A percentile compares a stretch with the other conserved stretches of the same genome.
phyloP scores from a whole-genome alignment of 1,139 yeast genomes.

The Petasospora fabianii region DNA sequence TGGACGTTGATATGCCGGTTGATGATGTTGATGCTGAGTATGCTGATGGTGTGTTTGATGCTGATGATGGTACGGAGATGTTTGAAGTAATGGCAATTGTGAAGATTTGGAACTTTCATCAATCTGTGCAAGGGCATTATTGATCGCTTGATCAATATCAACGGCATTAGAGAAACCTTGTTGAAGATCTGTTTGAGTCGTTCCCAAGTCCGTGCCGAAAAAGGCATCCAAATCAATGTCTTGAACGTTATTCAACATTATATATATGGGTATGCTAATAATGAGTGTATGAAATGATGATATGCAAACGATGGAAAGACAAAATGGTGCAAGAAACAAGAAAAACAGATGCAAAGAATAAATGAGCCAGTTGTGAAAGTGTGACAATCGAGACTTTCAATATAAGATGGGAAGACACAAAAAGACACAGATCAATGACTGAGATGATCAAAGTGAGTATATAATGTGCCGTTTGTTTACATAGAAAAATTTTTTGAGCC shows the following conservation, averaged over 20 bases:
- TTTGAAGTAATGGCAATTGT: not conserved
- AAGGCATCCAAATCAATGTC: conserved; percentile 14
- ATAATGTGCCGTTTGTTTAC: conserved; percentile 3
- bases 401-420: not conserved
- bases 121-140: conserved; percentile 23
- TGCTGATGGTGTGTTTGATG: no score
- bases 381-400: no score
- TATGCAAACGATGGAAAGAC: not conserved
- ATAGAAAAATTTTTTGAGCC: conserved; percentile 6
- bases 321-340: not conserved
- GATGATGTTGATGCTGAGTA: no score
- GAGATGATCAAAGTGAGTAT: not conserved
- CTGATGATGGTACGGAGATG: not conserved
- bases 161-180: conserved; percentile 2
- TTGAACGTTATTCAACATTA: conserved; percentile 8
- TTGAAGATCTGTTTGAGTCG: not conserved
- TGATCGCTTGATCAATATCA: conserved; percentile 14
- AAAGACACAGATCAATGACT: no score
- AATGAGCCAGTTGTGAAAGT: no score
- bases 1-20: no score
- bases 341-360: no score
- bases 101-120: conserved; percentile 11
- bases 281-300: not conserved
- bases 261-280: not conserved
- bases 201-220: conserved; percentile 5